These are phyloP conservation scores for Emmonsiellopsis sp. DNA, from an alignment of 2,329 filamentous ascomycete species.

Conservation along the genomic window DNA sequence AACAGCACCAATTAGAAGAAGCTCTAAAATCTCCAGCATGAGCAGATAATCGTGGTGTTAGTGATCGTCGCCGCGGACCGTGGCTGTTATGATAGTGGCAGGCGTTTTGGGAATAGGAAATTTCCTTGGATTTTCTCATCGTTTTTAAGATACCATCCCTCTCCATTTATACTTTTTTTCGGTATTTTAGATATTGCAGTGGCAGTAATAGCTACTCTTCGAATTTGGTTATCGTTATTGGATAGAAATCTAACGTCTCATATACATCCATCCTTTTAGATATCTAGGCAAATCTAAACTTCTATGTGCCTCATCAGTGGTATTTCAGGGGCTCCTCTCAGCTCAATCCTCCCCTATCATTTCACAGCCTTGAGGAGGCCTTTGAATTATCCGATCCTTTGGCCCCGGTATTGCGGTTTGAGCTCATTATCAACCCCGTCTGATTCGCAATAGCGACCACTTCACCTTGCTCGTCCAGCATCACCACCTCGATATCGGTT, in stretches of 20 bases:
- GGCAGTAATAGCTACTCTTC: background rate
- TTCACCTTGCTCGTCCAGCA: background rate
- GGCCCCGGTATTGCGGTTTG: background rate
- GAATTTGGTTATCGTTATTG: background rate
- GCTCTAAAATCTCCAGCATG: no score
- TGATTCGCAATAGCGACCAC: conserved; percentile 1
- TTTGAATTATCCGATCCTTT: no score
- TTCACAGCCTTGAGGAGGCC: no score
- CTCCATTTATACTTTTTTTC: background rate
- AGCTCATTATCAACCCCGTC: background rate
- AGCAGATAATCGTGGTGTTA: no score
- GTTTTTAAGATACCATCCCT: background rate
- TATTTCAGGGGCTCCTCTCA: no score
- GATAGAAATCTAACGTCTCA: background rate
- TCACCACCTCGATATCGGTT: conserved; percentile 1
- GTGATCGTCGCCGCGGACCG: no score
- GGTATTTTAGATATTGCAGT: background rate
- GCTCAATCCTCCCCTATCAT: no score
- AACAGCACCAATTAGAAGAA: conserved; percentile 25
- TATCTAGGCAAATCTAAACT: no score
- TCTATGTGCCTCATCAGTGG: no score
- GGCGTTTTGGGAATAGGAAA: background rate
- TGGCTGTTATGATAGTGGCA: background rate
- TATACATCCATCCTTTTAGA: background rate
- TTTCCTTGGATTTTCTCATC: background rate